Evolutionary conservation across 768 basidiomycete genomes (phyloP), one percentile per base, ranked within the genome.

Genomic region (Kwoniella pini): DNA sequence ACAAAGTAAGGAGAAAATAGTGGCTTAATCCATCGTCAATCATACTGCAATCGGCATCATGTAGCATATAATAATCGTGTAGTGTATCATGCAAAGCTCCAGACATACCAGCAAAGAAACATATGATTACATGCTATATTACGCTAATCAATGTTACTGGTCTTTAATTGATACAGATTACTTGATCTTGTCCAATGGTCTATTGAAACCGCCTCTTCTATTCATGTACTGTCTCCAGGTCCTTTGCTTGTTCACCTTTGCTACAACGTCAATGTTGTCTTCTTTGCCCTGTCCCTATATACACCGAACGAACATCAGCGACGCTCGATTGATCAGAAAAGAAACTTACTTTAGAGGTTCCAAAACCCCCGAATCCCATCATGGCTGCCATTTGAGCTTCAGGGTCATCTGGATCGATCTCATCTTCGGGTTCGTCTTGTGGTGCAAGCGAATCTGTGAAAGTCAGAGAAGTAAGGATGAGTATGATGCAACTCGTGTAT

Each of bases 191-290:
- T 96, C 94, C 63, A 97, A 80, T 17, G 94, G 93, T 69, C 92
- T 91, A 78, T 51, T 65, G 66, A 70, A 68, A 38, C 72, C 73
- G 28, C 69, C 67, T 72, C 58, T 76, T 86, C 92, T 85, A 78
- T 97, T 97, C 95, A 99, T 99, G 79, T 99, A 99, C 79, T 98
- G 95, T 65, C 92, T 83, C 94, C 92, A 95, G 24, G 91, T 94
- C 62, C 91, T 82, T 57, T 84, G 85, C 80, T 91, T 92, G 83
- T 74, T 64, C 42, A 76, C 64, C 26, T 72, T 62, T 9, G 66
- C 73, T 3, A 58, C 69, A 27, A 77, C 75, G 17, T 73, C 74
- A 30, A 68, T 72, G 49, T 76, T 77, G 38, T 52, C 65, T 24
- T 48, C 76, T 22, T 89, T 92, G 88, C 79, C 54, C 85, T 78